phyloP scores from a whole-genome alignment of 2,329 filamentous ascomycete species.

The Ophiosphaerella herpotricha region DNA sequence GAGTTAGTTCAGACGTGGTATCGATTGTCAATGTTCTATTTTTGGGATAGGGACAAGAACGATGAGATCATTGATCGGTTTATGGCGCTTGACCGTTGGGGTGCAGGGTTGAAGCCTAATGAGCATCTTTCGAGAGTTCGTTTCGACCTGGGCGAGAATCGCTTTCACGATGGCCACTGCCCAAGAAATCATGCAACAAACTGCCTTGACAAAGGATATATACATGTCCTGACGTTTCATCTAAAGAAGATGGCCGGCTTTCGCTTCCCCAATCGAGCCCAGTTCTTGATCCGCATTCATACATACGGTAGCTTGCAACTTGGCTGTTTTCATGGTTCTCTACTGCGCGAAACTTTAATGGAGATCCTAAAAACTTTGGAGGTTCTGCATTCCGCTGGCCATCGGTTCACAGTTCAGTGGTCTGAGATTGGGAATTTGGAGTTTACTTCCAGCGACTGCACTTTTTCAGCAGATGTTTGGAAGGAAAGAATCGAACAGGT shows the following conservation, averaged over 20 bases:
- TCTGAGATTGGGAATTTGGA: slow-evolving; percentile 3
- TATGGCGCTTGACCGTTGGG: slow-evolving; percentile 3
- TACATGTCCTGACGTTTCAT: not conserved
- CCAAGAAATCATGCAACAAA: not conserved
- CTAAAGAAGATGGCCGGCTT: slow-evolving; percentile 1
- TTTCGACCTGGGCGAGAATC: slow-evolving; percentile 2
- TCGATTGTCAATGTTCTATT: slow-evolving; percentile 8
- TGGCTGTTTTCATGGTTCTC: not conserved
- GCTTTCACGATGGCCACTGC: not conserved
- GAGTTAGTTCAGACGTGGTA: slow-evolving; percentile 12
- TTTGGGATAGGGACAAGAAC: slow-evolving; percentile 8
- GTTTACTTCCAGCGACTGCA: not conserved
- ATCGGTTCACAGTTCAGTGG: slow-evolving; percentile 4
- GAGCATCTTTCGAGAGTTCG: slow-evolving; percentile 1
- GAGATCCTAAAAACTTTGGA: not conserved
- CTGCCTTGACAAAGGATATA: not conserved
- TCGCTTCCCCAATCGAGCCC: slow-evolving; percentile 3
- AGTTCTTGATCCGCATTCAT: slow-evolving; percentile 11
- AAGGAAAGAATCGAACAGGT: not conserved
- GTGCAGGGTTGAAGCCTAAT: not conserved
- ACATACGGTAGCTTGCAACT: not conserved
- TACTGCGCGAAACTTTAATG: not conserved
- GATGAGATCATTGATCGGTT: slow-evolving; percentile 4
- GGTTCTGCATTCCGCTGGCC: not conserved
- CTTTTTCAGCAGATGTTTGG: not conserved